Evolutionary conservation across 768 basidiomycete species (phyloP), one percentile per base, ranked within the genome.

Genomic region (Termitomyces sp.): DNA sequence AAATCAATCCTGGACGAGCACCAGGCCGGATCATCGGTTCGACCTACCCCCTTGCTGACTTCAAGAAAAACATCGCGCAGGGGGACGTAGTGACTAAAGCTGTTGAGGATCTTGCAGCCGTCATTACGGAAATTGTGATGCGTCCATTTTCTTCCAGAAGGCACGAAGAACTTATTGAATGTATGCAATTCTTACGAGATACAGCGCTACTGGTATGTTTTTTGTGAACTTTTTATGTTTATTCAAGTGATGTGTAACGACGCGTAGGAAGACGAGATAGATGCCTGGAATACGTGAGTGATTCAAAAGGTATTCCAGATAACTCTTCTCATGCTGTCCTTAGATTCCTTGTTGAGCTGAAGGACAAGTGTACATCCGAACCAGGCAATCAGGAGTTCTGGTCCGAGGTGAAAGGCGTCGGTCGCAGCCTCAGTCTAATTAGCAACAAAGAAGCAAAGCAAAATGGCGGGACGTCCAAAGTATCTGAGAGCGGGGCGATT

Each of bases 1-100:
- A 68, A 22, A 61, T 79, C 14, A 80, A 85, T 56, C 76, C 75
- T 16, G 82, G 80, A 29, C 79, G 82, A 14, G 83, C 81, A 16
- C 79, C 83, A 0, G 90, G 90, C 5, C 75, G 90, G 48, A 88
- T 95, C 53, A 83, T 96, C 39, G 89, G 91, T 9, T 81, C 77
- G 39, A 83, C 86, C 0, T 76, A 78, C 61, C 94, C 94, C 1
- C 74, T 95, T 52, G 74, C 75, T 46, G 94, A 96, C 69, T 97
- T 95, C 74, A 73, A 76, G 59, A 74, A 78, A 63, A 89, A 91
- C 66, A 72, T 90, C 34, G 78, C 76, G 27, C 79, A 79, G 53
- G 92, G 91, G 0, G 92, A 93, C 68, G 73, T 93, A 20, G 90
- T 94, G 39, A 83, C 80, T 14, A 93, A 95, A 71, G 92, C 92